Conservation (phyloP, 140 eudicot species). For the Senecio squalidus region DNA sequence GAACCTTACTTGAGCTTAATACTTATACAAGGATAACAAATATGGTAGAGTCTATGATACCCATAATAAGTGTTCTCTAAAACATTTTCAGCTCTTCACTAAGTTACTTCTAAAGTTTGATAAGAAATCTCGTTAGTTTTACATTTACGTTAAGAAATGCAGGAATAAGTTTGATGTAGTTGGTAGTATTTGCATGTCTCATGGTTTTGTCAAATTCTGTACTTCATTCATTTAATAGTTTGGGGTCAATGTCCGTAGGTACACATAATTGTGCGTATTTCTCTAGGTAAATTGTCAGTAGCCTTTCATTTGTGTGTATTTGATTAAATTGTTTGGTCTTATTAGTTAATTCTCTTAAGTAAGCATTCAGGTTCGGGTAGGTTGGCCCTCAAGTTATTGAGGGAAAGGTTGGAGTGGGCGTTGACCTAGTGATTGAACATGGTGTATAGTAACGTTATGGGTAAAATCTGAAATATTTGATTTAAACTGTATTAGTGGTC, state of each 20-base stretch:
- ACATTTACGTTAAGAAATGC: not conserved
- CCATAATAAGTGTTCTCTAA: constrained; percentile 8
- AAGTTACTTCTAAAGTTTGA: not conserved
- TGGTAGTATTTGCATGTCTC: not conserved
- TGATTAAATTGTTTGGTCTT: too few relatives aligned
- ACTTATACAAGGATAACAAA: not conserved
- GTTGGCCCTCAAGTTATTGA: not conserved
- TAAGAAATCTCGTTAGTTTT: constrained; percentile 11
- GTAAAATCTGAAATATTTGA: too few relatives aligned
- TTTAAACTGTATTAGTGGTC: not conserved
- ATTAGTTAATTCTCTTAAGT: not conserved
- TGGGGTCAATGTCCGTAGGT: not conserved
- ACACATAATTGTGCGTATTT: not conserved
- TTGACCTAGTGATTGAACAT: not conserved
- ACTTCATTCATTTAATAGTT: not conserved
- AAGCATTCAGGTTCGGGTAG: not conserved
- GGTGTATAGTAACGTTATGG: constrained; percentile 6
- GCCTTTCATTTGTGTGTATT: not conserved
- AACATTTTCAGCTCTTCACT: constrained; percentile 6
- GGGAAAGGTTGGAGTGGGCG: not conserved
- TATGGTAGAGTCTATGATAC: not conserved
- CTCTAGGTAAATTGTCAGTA: not conserved
- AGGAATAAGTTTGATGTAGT: not conserved
- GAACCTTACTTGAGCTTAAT: constrained; percentile 1
- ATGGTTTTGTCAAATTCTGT: not conserved